Evolutionary conservation across 805 yeast genomes (phyloP), one percentile per base, ranked within the genome.

Genomic region (Citeromyces matritensis): DNA sequence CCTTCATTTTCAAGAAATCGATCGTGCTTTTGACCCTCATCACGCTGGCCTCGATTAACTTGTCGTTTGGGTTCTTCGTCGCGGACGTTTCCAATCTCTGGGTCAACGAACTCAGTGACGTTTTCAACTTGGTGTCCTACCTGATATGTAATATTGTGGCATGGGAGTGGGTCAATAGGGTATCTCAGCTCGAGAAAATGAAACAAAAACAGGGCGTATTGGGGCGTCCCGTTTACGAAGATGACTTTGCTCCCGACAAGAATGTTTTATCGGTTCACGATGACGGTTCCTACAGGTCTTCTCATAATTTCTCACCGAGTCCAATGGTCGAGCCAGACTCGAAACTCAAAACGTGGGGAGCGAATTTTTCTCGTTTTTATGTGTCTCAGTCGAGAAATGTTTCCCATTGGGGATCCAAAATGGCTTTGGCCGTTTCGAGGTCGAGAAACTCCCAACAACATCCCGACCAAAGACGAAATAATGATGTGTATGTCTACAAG

Each of bases 141-240:
- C 68, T 79, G 6, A 59, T 77, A 13, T 67, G 82, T 24, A 78
- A 82, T 21, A 78, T 78, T 5, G 63, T 77, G 8, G 81, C 81
- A 1, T 80, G 93, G 91, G 93, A 81, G 49, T 83, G 93, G 88
- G 65, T 79, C 37, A 80, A 78, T 44, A 60, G 79, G 38, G 61
- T 76, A 34, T 65, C 66, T 31, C 57, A 65, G 9, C 49, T 76
- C 26, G 73, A 72, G 52, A 67, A 69, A 38, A 56, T 55, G 10
- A 63, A 65, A 33, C 86, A 80, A 42, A 70, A 72, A 27, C 75
- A 73, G 36, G 82, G 88, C 6, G 67, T 81, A 4, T 48, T 83
- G 26, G 94, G 94, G 1, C 57, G 93, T 37, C 73, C 73, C 11
- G 68, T 79, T 28, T 77, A 70, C 45, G 88, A 77, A 39, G 86